These are phyloP conservation scores for Saxophila tyrrhenica DNA, from an alignment of 495 filamentous ascomycete species.

Conservation along the genomic window DNA sequence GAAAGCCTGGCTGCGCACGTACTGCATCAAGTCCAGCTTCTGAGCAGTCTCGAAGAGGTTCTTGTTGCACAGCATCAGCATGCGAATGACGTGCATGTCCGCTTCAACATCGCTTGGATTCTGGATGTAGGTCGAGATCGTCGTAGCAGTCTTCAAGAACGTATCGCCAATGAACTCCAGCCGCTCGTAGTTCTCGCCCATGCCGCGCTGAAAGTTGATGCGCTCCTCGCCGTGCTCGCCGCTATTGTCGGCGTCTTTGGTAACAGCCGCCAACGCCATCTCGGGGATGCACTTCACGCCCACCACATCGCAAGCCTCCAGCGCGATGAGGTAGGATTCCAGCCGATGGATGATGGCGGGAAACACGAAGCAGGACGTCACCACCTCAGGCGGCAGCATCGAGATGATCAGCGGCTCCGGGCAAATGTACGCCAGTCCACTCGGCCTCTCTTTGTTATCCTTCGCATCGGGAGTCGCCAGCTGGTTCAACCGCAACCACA, in stretches of 20 bases:
- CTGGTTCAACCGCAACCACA: conserved; percentile 69
- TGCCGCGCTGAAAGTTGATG: conserved; percentile 69
- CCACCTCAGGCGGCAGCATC: conserved; percentile 52
- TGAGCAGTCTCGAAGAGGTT: conserved; percentile 71
- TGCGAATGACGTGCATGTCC: conserved; percentile 79
- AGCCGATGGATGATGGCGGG: conserved; percentile 76
- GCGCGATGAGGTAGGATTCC: conserved; percentile 68
- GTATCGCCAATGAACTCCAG: conserved; percentile 90
- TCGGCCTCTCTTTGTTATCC: conserved; percentile 35
- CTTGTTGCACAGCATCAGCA: conserved; percentile 85
- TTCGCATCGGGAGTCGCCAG: conserved; percentile 50
- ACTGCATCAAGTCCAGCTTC: conserved; percentile 55
- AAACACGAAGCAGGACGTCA: conserved; percentile 58
- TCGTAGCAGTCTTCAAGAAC: conserved; percentile 92
- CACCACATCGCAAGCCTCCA: conserved; percentile 56
- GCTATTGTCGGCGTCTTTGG: conserved; percentile 87
- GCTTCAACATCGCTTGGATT: conserved; percentile 74
- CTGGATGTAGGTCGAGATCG: conserved; percentile 66
- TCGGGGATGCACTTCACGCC: conserved; percentile 49
- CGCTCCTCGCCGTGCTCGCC: conserved; percentile 59
- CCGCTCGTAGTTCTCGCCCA: conserved; percentile 95
- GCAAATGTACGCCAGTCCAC: conserved; percentile 37
- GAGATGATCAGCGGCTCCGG: conserved; percentile 62
- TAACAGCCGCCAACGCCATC: conserved; percentile 79
- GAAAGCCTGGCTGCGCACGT: conserved; percentile 72